Conservation (phyloP, 371 early-diverging fungal species). For the Choanephora cucurbitarum region DNA sequence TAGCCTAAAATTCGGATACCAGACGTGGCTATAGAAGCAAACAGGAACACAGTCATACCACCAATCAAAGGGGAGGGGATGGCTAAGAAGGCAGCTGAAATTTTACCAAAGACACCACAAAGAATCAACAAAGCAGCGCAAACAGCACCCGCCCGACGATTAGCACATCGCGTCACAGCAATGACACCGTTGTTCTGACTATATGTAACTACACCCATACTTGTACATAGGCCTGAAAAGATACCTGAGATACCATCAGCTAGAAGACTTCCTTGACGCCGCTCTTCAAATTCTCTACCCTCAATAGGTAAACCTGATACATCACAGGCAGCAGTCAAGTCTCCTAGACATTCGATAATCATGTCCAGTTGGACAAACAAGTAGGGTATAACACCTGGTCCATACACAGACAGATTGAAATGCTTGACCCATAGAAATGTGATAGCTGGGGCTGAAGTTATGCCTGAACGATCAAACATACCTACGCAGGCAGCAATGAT, state of each 20-base stretch:
- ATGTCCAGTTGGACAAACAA: slow-evolving; percentile 55
- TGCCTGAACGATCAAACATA: slow-evolving; percentile 48
- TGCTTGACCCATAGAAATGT: slow-evolving; percentile 64
- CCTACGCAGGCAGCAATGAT: slow-evolving; percentile 58
- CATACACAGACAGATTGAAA: slow-evolving; percentile 52
- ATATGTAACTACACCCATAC: slow-evolving; percentile 59
- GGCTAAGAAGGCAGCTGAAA: slow-evolving; percentile 58
- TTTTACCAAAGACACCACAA: slow-evolving; percentile 60
- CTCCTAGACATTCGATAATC: slow-evolving; percentile 58
- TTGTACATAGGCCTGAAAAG: slow-evolving; percentile 53
- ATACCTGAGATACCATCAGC: slow-evolving; percentile 59
- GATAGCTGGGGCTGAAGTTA: slow-evolving; percentile 51
- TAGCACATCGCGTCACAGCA: slow-evolving; percentile 63
- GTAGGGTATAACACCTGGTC: slow-evolving; percentile 60
- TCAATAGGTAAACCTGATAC: slow-evolving; percentile 58
- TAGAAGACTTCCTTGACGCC: slow-evolving; percentile 61
- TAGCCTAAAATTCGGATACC: slow-evolving; percentile 62
- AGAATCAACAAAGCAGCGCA: slow-evolving; percentile 55
- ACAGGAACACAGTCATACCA: slow-evolving; percentile 63
- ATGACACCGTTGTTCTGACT: slow-evolving; percentile 67
- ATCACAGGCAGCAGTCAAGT: slow-evolving; percentile 63
- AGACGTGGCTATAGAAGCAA: slow-evolving; percentile 59
- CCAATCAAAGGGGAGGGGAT: slow-evolving; percentile 56
- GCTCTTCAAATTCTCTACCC: slow-evolving; percentile 57
- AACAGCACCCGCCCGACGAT: slow-evolving; percentile 55